Evolutionary conservation across 2,329 filamentous ascomycete species (phyloP), one percentile per base, ranked within the genome.

Genomic region (Tolypocladium endophyticum): DNA sequence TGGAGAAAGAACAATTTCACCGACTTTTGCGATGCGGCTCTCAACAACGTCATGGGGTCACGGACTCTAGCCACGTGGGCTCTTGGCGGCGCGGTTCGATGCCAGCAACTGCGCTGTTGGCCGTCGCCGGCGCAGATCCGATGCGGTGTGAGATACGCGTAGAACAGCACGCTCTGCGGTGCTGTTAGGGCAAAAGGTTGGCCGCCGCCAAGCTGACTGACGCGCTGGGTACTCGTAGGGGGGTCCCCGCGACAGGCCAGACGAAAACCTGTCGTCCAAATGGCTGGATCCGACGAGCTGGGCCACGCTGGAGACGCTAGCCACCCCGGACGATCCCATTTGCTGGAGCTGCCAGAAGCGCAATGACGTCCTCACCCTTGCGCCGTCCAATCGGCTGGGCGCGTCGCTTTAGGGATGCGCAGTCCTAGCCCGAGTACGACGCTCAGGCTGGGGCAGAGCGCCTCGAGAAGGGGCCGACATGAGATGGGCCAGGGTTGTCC

Each of bases 341-440:
- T 47, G 55, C 52, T 61, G 56, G 58, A 56, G 35, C 50, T 38
- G 41, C 45, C 47, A 35, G 39, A 57, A 52, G 54, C 56, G 55
- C 58, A 43, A 64, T 64, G 62, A 64, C 62, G 62, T 64, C 59
- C 30, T 52, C 1, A 9, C 57, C 61, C 60, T 50, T n/a, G 5
- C n/a, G 23, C 35, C 39, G 47, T 33, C 62, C 62, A 64, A 64
- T 63, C 60, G 60, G 63, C 60, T 61, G 58, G 41, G 33, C 25
- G 57, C 39, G 9, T 56, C 50, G 41, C 12, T 58, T 56, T 58
- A n/a, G 59, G 45, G 56, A 56, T 52, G 58, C 38, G 58, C 59
- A 60, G 55, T 60, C 58, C 54, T n/a, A 60, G 58, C 54, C 59
- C 56, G 38, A 57, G 45, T 50, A 30, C 39, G 28, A 45, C 56